Evolutionary conservation across 345 rosid genomes (phyloP), one percentile per base, ranked within the genome.

Genomic region (Alliaria petiolata): DNA sequence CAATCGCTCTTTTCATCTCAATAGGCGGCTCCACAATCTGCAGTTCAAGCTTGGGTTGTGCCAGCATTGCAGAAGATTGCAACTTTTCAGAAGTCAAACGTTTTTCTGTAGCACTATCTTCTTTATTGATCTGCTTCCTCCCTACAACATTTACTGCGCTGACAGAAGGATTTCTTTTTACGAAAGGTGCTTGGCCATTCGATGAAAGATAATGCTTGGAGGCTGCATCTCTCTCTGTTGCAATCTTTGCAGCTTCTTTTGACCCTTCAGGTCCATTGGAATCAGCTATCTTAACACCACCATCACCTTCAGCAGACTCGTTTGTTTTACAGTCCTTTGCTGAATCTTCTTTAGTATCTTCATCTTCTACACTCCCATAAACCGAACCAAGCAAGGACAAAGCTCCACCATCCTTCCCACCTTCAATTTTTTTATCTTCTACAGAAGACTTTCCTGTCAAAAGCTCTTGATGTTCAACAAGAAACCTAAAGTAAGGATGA

Each of bases 311-410:
- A 36, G 56, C 70, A 45, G 80, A 65, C 36, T 74, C 71, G 4
- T 20, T 69, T 70, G 71, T 65, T 30, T 68, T 54, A 60, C 34
- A 51, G 52, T 79, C 81, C 4, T 51, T 59, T 7, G 80, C 72
- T 76, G 78, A 65, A 67, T 74, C 87, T 28, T 70, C 64, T 45
- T 61, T 77, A 75, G 71, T 74, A 61, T 91, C 97, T 76, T 93
- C 97, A 70, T 93, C 97, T 67, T 93, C 97, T 65, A 84, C 90
- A 71, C 86, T 79, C 31, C 89, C 99, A 70, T 93, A 93, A 19
- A 80, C 76, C 34, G 89, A 83, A 67, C 97, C 98, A 52, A 93
- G 96, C 74, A 93, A 78, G 52, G 96, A 89, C 80, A 93, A 80
- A 26, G 99, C 95, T 53, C 97, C 95, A 61, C 81, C 77, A 31